These are phyloP conservation scores for Plasmodium knowlesi DNA, from an alignment of 169 alveolate genomes.

Conservation along the genomic window DNA sequence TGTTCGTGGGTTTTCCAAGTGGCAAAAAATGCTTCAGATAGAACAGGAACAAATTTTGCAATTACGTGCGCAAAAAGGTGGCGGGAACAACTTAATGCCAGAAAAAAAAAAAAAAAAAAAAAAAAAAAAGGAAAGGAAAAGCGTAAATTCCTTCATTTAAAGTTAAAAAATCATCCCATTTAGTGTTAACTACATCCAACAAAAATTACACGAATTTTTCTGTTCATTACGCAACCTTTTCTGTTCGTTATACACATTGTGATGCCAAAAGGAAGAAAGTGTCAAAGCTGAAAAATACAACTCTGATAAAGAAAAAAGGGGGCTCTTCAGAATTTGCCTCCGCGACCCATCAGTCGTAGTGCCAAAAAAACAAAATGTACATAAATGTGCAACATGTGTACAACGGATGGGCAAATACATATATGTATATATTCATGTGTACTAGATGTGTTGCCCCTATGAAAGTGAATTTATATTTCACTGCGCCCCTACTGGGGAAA, in stretches of 20 bases:
- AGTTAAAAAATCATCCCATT: constrained; percentile 11
- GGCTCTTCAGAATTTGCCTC: constrained; percentile 38
- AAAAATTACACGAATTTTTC: background rate
- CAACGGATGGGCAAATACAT: background rate
- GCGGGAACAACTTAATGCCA: background rate
- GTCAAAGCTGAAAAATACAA: background rate
- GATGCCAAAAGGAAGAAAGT: background rate
- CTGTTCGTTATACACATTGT: constrained; percentile 4
- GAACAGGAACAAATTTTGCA: constrained; percentile 28
- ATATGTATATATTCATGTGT: background rate
- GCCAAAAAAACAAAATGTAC: constrained; percentile 4
- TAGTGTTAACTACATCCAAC: background rate
- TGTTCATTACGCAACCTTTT: constrained; percentile 28
- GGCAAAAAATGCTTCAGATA: background rate
- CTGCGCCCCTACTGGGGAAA: background rate
- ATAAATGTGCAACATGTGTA: background rate
- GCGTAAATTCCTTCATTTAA: constrained; percentile 1
- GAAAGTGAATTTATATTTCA: background rate
- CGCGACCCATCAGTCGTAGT: constrained; percentile 16
- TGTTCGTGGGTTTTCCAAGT: background rate
- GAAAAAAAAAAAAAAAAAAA: background rate
- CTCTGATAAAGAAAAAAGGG: constrained; percentile 5
- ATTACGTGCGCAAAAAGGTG: constrained; percentile 27
- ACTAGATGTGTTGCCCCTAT: background rate
- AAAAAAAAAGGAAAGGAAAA: background rate